These are phyloP conservation scores for Monosporozyma servazzii DNA, from an alignment of 805 yeast species.

Conservation along the genomic window DNA sequence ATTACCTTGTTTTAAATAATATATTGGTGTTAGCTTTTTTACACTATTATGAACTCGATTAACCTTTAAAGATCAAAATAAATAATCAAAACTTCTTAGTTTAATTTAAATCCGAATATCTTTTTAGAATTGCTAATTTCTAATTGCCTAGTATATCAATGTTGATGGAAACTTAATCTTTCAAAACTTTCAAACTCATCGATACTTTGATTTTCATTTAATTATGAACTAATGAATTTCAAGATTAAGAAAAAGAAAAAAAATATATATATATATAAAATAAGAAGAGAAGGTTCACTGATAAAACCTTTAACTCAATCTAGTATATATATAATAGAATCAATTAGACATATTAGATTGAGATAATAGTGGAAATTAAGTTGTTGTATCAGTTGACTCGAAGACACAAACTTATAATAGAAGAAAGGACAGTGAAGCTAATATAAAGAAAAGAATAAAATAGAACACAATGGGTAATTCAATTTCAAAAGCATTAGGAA, in stretches of 20 bases:
- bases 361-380: no score
- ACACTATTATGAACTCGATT: neutral
- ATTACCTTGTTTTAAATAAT: neutral
- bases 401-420: no score
- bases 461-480: slow-evolving; percentile 25
- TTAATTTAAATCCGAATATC: no score
- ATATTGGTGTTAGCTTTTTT: neutral
- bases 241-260: neutral
- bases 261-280: neutral
- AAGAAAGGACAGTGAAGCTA: neutral
- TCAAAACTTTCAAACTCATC: neutral
- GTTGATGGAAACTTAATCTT: no score
- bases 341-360: no score
- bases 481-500: slow-evolving; percentile 31
- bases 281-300: no score
- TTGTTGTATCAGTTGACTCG: no score
- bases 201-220: neutral
- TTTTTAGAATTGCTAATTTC: no score
- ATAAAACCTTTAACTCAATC: no score
- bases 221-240: neutral
- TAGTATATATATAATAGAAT: no score
- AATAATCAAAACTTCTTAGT: no score
- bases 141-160: no score
- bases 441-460: neutral
- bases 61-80: neutral